These are phyloP conservation scores for Chlorella vulgaris DNA, from an alignment of 139 green algal genomes.

Conservation along the genomic window DNA sequence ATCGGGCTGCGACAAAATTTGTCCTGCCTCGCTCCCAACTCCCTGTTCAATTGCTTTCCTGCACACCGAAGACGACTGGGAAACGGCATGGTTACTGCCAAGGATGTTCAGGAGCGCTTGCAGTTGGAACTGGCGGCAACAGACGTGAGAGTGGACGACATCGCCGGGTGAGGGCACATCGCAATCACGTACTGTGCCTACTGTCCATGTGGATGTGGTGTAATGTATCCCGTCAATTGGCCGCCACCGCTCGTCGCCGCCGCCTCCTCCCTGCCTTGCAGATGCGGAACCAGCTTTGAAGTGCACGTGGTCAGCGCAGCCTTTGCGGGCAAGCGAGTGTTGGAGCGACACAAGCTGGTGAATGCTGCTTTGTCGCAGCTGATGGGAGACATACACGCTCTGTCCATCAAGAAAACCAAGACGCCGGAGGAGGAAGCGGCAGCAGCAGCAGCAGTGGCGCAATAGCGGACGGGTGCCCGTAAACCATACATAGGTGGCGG, in stretches of 20 bases:
- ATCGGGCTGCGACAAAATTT: no score
- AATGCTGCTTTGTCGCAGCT: conserved; percentile 31
- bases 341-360: conserved; percentile 44
- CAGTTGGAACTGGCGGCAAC: conserved; percentile 1
- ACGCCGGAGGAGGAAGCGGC: conserved; percentile 10
- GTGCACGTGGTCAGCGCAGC: conserved; percentile 22
- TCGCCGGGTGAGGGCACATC: conserved; percentile 9
- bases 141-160: conserved; percentile 7
- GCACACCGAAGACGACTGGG: neutral
- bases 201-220: no score
- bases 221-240: no score
- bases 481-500: no score
- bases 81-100: neutral
- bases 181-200: no score
- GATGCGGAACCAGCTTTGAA: conserved; percentile 48
- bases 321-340: conserved; percentile 39
- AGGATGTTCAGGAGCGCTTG: neutral
- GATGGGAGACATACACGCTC: conserved; percentile 46
- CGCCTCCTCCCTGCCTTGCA: conserved; percentile 12
- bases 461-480: neutral
- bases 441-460: neutral
- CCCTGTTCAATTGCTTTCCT: no score
- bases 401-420: conserved; percentile 35
- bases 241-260: no score
- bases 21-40: no score